These are phyloP conservation scores for Zymoseptoria pseudotritici DNA, from an alignment of 2,329 filamentous ascomycete genomes.

Conservation along the genomic window DNA sequence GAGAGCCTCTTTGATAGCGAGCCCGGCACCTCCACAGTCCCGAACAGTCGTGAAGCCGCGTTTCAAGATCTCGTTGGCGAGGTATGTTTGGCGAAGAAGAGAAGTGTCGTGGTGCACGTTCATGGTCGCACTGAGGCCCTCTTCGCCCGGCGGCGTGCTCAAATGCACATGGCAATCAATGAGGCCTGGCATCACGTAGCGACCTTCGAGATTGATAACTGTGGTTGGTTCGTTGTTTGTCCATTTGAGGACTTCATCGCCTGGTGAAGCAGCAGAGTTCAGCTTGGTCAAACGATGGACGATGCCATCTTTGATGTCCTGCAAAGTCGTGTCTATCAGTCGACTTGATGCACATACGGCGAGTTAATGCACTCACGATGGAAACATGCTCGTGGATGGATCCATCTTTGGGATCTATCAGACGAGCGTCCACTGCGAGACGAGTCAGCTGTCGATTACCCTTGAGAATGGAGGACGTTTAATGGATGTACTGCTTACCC, in stretches of 20 bases:
- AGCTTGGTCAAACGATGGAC: conserved; percentile 27
- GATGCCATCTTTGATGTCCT: conserved; percentile 23
- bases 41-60: conserved; percentile 54
- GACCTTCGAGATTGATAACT: conserved; percentile 36
- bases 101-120: conserved; percentile 32
- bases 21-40: conserved; percentile 51
- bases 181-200: conserved; percentile 44
- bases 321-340: background rate
- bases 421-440: background rate
- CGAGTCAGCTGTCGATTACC: background rate
- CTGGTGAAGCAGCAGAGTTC: conserved; percentile 15
- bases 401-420: conserved; percentile 27
- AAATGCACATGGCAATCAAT: conserved; percentile 48
- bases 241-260: conserved; percentile 25
- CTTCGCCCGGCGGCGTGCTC: conserved; percentile 38
- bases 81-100: conserved; percentile 42
- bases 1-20: conserved; percentile 51
- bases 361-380: conserved; percentile 4
- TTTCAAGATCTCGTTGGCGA: conserved; percentile 44
- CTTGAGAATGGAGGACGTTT: background rate
- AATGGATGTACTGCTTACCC: conserved; percentile 1
- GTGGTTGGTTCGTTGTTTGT: conserved; percentile 19
- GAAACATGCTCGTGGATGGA: conserved; percentile 24
- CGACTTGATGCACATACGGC: background rate
- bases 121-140: conserved; percentile 32